phyloP scores from a whole-genome alignment of 2,329 filamentous ascomycete genomes.

The Gremmenia infestans region DNA sequence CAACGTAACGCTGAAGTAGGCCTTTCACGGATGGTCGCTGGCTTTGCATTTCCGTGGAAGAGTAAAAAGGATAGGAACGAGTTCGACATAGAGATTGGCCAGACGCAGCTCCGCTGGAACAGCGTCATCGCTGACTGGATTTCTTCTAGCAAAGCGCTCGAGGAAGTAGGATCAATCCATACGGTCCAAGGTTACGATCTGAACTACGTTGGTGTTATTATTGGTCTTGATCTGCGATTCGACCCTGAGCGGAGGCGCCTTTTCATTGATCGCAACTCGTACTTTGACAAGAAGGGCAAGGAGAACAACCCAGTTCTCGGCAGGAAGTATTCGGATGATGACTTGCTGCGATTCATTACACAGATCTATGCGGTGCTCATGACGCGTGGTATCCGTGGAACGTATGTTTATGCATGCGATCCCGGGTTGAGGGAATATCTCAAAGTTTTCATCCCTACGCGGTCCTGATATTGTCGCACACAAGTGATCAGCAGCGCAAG shows the following conservation, averaged over 20 bases:
- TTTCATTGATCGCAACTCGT: conserved; percentile 13
- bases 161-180: conserved; percentile 14
- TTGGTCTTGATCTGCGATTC: conserved; percentile 16
- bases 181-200: conserved; percentile 13
- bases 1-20: conserved; percentile 10
- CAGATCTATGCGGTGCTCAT: conserved; percentile 16
- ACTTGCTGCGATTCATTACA: conserved; percentile 14
- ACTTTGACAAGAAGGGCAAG: conserved; percentile 15
- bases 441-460: conserved; percentile 9
- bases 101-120: conserved; percentile 12
- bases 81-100: conserved; percentile 11
- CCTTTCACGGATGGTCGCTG: conserved; percentile 12
- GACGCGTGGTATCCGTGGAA: conserved; percentile 12
- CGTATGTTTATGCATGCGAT: conserved; percentile 13
- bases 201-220: conserved; percentile 12
- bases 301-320: conserved; percentile 15
- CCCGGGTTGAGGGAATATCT: conserved; percentile 11
- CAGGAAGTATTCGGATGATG: conserved; percentile 13
- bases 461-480: conserved; percentile 1
- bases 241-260: conserved; percentile 11
- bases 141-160: conserved; percentile 11
- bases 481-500: not conserved
- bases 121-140: conserved; percentile 5
- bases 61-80: conserved; percentile 9
- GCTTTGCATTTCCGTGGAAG: conserved; percentile 10